Percentiles rank a stretch among this genome's conserved stretches.
These are phyloP conservation scores for Brassica napus DNA, from an alignment of 345 rosid genomes.

Conservation along the genomic window DNA sequence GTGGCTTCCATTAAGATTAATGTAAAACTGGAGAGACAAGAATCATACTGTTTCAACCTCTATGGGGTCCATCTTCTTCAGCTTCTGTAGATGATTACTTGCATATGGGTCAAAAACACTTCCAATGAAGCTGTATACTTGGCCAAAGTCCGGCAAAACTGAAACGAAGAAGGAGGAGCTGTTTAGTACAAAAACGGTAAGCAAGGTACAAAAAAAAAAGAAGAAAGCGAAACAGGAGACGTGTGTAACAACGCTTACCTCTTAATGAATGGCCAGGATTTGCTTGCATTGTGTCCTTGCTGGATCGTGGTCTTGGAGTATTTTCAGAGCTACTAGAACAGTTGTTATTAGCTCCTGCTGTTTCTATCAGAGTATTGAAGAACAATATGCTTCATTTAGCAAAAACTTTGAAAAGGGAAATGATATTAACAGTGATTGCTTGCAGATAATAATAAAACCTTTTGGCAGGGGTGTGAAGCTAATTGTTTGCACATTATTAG, in stretches of 20 bases:
- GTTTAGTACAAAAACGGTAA: conserved; percentile 10
- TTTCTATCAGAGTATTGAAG: conserved; percentile 15
- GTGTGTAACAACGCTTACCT: conserved; percentile 41
- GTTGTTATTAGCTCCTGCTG: conserved; percentile 51
- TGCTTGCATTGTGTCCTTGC: conserved; percentile 51
- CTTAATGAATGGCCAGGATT: conserved; percentile 57
- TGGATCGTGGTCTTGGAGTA: conserved; percentile 49
- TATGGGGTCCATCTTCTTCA: conserved; percentile 84
- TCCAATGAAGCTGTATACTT: conserved; percentile 86
- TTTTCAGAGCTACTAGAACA: conserved; percentile 70
- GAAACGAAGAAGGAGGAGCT: conserved; percentile 38
- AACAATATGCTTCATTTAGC: conserved; percentile 4
- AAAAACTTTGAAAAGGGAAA: neutral
- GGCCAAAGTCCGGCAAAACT: conserved; percentile 85
- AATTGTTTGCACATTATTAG: conserved; percentile 52
- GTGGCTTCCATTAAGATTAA: conserved; percentile 3
- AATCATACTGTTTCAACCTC: conserved; percentile 83
- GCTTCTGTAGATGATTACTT: conserved; percentile 73
- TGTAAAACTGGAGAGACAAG: conserved; percentile 17
- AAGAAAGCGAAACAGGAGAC: neutral
- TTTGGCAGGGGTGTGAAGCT: conserved; percentile 47
- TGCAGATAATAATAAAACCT: conserved; percentile 47
- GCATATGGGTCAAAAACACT: conserved; percentile 77
- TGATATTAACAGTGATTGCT: neutral
- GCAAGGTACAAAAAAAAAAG: neutral